phyloP scores from a whole-genome alignment of 2,329 filamentous ascomycete species.

The Reticulascus tulasneorum region DNA sequence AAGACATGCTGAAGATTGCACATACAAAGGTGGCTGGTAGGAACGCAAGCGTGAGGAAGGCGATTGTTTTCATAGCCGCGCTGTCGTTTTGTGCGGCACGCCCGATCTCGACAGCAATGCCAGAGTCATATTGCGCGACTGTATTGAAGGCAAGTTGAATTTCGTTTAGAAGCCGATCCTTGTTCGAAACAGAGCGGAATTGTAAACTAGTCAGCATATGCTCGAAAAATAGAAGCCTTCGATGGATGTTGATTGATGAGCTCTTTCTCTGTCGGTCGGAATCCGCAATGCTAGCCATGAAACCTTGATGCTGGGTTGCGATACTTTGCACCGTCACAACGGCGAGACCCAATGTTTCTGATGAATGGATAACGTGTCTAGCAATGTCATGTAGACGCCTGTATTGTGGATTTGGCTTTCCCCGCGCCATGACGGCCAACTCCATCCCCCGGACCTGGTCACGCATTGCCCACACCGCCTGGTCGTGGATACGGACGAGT shows the following conservation, averaged over 20 bases:
- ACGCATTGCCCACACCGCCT: constrained; percentile 35
- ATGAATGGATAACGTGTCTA: constrained; percentile 40
- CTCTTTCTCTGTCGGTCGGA: neutral
- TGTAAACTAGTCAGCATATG: constrained; percentile 30
- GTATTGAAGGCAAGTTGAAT: constrained; percentile 48
- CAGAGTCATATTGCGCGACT: constrained; percentile 37
- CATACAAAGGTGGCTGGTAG: constrained; percentile 48
- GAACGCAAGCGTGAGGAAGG: constrained; percentile 44
- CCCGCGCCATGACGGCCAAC: constrained; percentile 7
- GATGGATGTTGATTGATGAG: constrained; percentile 19
- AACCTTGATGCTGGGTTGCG: constrained; percentile 22
- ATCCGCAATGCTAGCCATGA: constrained; percentile 13
- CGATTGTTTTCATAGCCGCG: constrained; percentile 47
- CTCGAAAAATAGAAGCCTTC: constrained; percentile 27
- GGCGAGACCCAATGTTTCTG: constrained; percentile 35
- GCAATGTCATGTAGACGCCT: constrained; percentile 34
- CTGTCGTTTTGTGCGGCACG: constrained; percentile 40
- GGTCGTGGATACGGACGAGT: constrained; percentile 26
- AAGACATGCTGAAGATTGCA: constrained; percentile 42
- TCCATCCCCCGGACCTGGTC: constrained; percentile 30
- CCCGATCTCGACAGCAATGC: constrained; percentile 33
- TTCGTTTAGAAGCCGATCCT: constrained; percentile 48
- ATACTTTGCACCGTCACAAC: constrained; percentile 27
- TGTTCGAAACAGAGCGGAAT: constrained; percentile 32
- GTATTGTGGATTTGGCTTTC: constrained; percentile 30